Evolutionary conservation across 805 yeast species (phyloP).

Genomic region (Cyberlindnera bimundalis): DNA sequence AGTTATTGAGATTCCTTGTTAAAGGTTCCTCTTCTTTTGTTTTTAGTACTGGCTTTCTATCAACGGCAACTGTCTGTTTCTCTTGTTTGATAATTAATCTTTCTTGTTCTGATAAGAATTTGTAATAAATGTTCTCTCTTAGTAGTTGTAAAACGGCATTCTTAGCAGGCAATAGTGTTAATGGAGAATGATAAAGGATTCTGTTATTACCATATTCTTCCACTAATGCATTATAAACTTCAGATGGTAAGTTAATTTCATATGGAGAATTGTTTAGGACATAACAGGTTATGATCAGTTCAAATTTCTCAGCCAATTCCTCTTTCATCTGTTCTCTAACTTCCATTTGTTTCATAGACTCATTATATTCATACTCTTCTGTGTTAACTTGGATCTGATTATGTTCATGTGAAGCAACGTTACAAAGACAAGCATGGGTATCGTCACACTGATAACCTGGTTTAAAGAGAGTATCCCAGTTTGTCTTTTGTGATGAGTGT

Average conservation of each 20-base stretch:
- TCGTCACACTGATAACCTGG: constrained; percentile 16
- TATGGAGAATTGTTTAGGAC: constrained; percentile 40
- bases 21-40: not conserved
- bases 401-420: constrained; percentile 11
- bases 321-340: constrained; percentile 20
- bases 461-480: constrained; percentile 15
- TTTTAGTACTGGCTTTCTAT: not conserved
- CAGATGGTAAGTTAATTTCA: constrained; percentile 47
- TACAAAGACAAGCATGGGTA: constrained; percentile 16
- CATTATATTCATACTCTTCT: constrained; percentile 20
- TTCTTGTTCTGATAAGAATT: constrained; percentile 27
- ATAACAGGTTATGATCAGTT: constrained; percentile 37
- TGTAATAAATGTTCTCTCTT: constrained; percentile 32
- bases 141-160: constrained; percentile 31
- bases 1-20: constrained; percentile 1
- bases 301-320: constrained; percentile 33
- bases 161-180: constrained; percentile 30
- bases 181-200: constrained; percentile 33
- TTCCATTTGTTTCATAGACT: constrained; percentile 18
- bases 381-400: constrained; percentile 1
- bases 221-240: constrained; percentile 31
- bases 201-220: constrained; percentile 24
- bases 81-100: constrained; percentile 12
- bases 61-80: too few relatives aligned
- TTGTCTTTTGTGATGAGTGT: constrained; percentile 1